phyloP scores from a whole-genome alignment of 2,329 filamentous ascomycete species.

The Fusarium fujikuroi region DNA sequence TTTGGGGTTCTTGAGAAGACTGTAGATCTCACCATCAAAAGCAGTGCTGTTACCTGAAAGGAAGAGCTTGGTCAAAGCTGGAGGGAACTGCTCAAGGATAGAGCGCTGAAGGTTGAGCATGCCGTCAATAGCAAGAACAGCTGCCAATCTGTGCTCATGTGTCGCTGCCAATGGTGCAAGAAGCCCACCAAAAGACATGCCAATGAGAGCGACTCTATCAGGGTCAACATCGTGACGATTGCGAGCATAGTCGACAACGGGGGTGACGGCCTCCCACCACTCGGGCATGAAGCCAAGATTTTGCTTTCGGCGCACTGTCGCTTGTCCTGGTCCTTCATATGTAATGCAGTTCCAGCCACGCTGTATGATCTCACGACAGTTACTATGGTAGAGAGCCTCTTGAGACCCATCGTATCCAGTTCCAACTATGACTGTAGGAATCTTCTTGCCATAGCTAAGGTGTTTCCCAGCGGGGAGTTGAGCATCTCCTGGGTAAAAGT shows the following conservation, averaged over 20 bases:
- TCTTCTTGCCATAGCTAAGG: conserved; percentile 24
- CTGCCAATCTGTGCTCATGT: conserved; percentile 55
- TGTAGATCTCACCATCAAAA: not conserved
- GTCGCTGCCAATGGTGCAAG: conserved; percentile 54
- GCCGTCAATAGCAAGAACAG: conserved; percentile 32
- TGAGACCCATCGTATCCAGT: conserved; percentile 57
- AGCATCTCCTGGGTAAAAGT: conserved; percentile 46
- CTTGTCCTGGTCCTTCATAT: conserved; percentile 60
- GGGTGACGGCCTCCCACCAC: conserved; percentile 55
- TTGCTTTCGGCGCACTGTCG: conserved; percentile 53
- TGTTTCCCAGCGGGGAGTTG: not conserved
- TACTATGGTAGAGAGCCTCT: conserved; percentile 55
- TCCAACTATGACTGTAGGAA: conserved; percentile 54
- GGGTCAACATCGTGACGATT: conserved; percentile 45
- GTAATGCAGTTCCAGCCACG: conserved; percentile 57
- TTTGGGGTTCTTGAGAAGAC: not conserved
- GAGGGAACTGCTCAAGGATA: not conserved
- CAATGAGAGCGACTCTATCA: conserved; percentile 51
- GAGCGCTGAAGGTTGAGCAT: not conserved
- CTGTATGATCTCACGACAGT: conserved; percentile 48
- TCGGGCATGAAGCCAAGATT: conserved; percentile 55
- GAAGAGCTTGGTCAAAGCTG: not conserved
- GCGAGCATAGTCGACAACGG: conserved; percentile 53
- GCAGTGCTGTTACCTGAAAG: not conserved
- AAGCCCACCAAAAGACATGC: conserved; percentile 55